Evolutionary conservation across 2,329 filamentous ascomycete species (phyloP), one percentile per base, ranked within the genome.

Genomic region (Geosmithia putterillii): DNA sequence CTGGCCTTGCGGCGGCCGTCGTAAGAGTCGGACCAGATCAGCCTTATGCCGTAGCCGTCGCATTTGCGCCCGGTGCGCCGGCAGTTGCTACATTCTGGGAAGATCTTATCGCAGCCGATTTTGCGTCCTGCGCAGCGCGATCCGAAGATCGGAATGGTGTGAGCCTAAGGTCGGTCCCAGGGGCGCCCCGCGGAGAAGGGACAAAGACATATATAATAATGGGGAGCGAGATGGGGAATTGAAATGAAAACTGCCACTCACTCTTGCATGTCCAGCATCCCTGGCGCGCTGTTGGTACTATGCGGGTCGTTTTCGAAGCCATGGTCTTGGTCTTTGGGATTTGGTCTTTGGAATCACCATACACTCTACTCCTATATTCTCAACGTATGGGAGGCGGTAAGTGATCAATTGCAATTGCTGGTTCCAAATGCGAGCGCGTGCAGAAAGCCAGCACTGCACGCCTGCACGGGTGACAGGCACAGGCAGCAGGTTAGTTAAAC

Each of bases 11-110:
- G 61, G 36, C 67, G 56, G 9, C 67, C 66, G 46, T 70, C 66
- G n/a, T 59, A 57, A 43, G 63, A 62, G 47, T 70, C 67, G 8
- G 67, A 66, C 68, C 67, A 71, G 6, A 62, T 57, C 4, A 71
- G 61, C 36, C 66, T 65, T 35, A 70, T 52, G 4, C 60, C 64
- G 47, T 70, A 71, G 37, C 67, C 66, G 43, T 62, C 46, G 49
- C 67, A 71, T 45, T 55, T 44, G 46, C 67, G 59, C 17, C 60
- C 59, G 2, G 66, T 63, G 19, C 62, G 58, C 14, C 55, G 53
- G 48, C 68, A 71, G 50, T 69, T 69, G 40, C 60, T 55, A 54
- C 68, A 71, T 19, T 51, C 48, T 3, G 68, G 67, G 20, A 63
- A 54, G 14, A 55, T 53, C 42, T 62, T 61, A 52, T 71, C 68